These are phyloP conservation scores for Metschnikowia kofuensis DNA, from an alignment of 805 yeast species.

Conservation along the genomic window DNA sequence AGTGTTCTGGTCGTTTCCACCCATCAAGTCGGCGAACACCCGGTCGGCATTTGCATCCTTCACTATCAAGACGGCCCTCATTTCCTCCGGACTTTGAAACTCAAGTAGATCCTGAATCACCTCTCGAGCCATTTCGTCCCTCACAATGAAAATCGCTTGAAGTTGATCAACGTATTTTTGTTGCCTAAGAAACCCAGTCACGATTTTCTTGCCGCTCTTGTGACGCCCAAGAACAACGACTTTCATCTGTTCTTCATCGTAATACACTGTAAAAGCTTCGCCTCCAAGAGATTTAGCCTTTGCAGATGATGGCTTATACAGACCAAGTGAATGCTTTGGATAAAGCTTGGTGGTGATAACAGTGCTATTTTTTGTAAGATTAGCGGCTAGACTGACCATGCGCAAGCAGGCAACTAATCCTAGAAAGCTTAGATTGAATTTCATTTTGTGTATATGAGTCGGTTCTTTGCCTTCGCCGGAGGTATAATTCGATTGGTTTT, in stretches of 20 bases:
- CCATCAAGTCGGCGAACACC: background rate
- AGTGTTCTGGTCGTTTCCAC: background rate
- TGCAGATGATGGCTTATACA: background rate
- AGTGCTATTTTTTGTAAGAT: background rate
- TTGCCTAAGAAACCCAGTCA: background rate
- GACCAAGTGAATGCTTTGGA: background rate
- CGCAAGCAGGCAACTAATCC: no score
- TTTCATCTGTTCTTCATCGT: background rate
- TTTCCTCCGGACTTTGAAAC: background rate
- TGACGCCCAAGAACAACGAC: background rate
- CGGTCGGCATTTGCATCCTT: background rate
- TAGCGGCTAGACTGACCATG: no score
- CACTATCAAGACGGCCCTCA: background rate
- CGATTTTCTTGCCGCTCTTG: background rate
- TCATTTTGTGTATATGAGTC: background rate
- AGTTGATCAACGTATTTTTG: background rate
- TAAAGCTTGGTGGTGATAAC: background rate
- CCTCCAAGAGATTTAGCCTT: background rate
- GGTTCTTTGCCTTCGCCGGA: background rate
- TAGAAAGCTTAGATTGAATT: no score
- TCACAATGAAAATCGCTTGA: background rate
- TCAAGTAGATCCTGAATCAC: background rate
- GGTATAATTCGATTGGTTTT: no score
- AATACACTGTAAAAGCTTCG: background rate
- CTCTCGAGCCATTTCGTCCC: background rate